phyloP scores from a whole-genome alignment of 805 yeast species.

The Candida chauliodis region DNA sequence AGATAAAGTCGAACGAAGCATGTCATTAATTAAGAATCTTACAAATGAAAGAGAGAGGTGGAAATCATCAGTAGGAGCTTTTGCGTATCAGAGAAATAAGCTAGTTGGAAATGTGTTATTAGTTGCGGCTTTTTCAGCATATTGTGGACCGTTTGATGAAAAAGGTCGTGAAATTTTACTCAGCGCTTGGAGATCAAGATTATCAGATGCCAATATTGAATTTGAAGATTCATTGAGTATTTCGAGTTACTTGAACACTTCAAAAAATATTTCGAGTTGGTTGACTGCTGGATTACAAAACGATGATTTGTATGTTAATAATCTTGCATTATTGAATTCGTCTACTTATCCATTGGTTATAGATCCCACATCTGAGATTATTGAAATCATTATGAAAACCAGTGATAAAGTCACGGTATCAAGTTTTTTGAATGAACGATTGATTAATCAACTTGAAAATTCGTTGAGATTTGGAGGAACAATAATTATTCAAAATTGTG shows the following conservation, averaged over 20 bases:
- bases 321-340: slow-evolving; percentile 50
- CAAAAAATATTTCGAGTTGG: slow-evolving; percentile 49
- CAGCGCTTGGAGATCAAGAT: slow-evolving; percentile 30
- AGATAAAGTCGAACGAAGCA: slow-evolving; percentile 58
- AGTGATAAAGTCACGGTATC: slow-evolving; percentile 43
- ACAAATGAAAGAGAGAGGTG: slow-evolving; percentile 71
- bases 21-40: slow-evolving; percentile 57
- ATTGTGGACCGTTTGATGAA: slow-evolving; percentile 58
- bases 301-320: slow-evolving; percentile 63
- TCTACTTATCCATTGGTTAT: slow-evolving; percentile 53
- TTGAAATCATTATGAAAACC: slow-evolving; percentile 34
- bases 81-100: slow-evolving; percentile 39
- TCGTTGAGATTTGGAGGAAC: slow-evolving; percentile 80
- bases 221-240: slow-evolving; percentile 30
- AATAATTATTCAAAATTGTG: slow-evolving; percentile 74
- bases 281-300: slow-evolving; percentile 47
- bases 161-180: slow-evolving; percentile 35
- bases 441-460: slow-evolving; percentile 68
- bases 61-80: slow-evolving; percentile 55
- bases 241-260: slow-evolving; percentile 35
- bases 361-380: slow-evolving; percentile 61
- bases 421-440: slow-evolving; percentile 69
- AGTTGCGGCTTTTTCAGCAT: slow-evolving; percentile 57
- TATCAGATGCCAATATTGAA: slow-evolving; percentile 35
- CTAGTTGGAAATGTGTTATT: slow-evolving; percentile 66